A percentile compares a stretch with the other conserved stretches of the same genome.
Conservation (phyloP, 306 rosid genomes). For the Prunus fruticosa region DNA sequence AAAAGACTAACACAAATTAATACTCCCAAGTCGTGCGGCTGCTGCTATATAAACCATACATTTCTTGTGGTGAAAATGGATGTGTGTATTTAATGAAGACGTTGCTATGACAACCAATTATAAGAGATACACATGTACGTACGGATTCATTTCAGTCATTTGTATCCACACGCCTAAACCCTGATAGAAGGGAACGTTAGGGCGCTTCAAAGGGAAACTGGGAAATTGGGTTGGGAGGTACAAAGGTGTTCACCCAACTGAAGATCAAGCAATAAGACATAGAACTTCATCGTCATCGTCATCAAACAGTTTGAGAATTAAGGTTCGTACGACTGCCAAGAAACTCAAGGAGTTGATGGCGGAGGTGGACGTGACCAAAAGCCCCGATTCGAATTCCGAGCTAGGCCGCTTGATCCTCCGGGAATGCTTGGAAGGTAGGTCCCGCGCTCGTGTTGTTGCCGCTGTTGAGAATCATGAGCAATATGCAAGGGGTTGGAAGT, state of each 20-base stretch:
- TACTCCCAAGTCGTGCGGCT: background rate
- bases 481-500: too few species aligned
- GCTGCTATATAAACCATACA: background rate
- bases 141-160: background rate
- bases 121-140: background rate
- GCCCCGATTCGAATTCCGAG: too few species aligned
- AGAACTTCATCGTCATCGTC: background rate
- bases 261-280: background rate
- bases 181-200: background rate
- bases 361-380: slow-evolving; percentile 19
- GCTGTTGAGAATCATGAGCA: too few species aligned
- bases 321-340: slow-evolving; percentile 34
- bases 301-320: slow-evolving; percentile 19
- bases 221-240: slow-evolving; percentile 37
- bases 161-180: too few species aligned
- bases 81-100: background rate
- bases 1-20: background rate
- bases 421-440: too few species aligned
- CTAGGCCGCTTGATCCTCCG: too few species aligned
- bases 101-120: background rate
- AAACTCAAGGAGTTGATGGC: slow-evolving; percentile 38
- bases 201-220: slow-evolving; percentile 14
- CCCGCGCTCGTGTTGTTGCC: too few species aligned
- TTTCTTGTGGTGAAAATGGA: background rate
- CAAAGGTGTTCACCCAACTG: slow-evolving; percentile 18